Evolutionary conservation across 179 eudicot genomes (phyloP), one percentile per base, ranked within the genome.

Genomic region (Silene noctiflora): DNA sequence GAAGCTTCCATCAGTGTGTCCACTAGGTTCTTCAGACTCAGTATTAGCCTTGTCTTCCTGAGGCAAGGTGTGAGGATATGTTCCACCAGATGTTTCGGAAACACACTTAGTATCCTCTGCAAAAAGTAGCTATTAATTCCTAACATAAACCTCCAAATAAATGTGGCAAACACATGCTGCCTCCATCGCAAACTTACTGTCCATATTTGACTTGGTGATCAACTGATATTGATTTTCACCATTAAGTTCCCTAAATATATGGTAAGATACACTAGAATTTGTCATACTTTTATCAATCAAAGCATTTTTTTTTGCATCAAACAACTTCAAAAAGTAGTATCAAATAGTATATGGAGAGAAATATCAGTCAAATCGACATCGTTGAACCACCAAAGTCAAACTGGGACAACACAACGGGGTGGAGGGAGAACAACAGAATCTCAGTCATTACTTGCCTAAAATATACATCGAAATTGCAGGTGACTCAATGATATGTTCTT

Each of bases 381-480:
- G 8, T 56, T 56, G 6, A 16, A 65, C 69, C 21, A 27, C 21
- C 69, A 65, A 17, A 16, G 44, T 65, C 44, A 65, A 65, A 65
- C 33, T 11, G 20, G 44, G 22, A 31, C 19, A 65, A 29, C n/a
- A 65, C n/a, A 13, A 27, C 5, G n/a, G 11, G 21, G 29, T 65
- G 44, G 19, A 27, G 19, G 69, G 44, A 46, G 53, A 46, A 69
- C 51, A 27, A 53, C 39, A 68, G 62, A 27, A 72, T 51, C 31
- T 44, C 8, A 42, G 72, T 21, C 76, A 69, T 61, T 81, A 84
- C 92, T 83, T 85, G 82, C 98, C 97, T 85, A 92, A 75, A 73
- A 94, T 78, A 77, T 87, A 81, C 85, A 94, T 75, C 31, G 98
- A 87, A 76, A 89, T 78, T 67, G 93, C 94, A 65, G 87, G 75